Percentiles rank a stretch among this genome's conserved stretches.
phyloP scores from a whole-genome alignment of 148 eudicot genomes.

The Camellia sinensis region DNA sequence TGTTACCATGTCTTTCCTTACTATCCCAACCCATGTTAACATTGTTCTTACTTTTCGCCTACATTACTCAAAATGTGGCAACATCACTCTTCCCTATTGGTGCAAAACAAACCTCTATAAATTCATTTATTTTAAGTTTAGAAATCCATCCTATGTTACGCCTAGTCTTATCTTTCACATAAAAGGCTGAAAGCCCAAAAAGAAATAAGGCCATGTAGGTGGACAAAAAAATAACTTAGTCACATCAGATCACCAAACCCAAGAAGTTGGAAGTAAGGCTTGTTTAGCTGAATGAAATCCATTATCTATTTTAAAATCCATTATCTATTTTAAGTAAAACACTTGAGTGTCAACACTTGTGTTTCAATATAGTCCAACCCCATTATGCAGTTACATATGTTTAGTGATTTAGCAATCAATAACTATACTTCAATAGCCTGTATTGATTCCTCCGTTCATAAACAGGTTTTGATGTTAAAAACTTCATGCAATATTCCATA shows the following conservation, averaged over 20 bases:
- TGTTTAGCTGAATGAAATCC: not conserved
- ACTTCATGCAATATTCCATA: not conserved
- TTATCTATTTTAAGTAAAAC: not conserved
- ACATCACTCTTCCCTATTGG: not conserved
- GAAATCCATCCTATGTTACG: not conserved
- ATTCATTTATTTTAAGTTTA: too few species aligned
- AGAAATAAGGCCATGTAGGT: not conserved
- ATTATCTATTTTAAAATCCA: too few species aligned
- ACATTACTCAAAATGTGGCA: not conserved
- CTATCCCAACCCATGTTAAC: not conserved
- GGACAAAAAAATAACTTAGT: not conserved
- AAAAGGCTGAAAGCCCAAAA: not conserved
- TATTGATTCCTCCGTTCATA: not conserved
- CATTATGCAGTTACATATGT: not conserved
- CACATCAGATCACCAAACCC: not conserved
- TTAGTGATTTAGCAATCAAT: not conserved
- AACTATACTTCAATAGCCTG: slow-evolving; percentile 1
- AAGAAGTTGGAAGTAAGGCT: not conserved
- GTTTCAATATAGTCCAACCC: not conserved
- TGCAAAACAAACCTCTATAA: too few species aligned
- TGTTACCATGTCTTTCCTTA: not conserved
- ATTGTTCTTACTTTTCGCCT: not conserved
- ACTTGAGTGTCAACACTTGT: not conserved
- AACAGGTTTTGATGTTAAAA: not conserved
- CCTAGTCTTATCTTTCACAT: not conserved